Conservation (phyloP, 2,329 filamentous ascomycete genomes). For the Metarhizium guizhouense region DNA sequence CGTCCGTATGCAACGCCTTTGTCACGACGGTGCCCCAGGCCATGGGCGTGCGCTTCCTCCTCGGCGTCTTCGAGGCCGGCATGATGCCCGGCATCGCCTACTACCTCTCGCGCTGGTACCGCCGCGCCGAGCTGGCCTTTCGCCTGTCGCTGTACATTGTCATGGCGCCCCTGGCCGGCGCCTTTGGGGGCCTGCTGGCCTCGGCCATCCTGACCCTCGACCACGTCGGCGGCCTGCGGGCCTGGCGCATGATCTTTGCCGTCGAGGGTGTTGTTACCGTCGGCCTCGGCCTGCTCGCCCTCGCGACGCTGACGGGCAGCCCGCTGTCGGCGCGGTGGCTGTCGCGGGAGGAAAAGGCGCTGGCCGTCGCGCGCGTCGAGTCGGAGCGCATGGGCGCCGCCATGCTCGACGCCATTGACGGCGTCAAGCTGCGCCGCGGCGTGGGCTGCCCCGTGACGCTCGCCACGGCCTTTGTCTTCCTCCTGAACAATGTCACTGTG, state of each 20-base stretch:
- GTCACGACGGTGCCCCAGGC: conserved; percentile 42
- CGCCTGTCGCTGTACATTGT: conserved; percentile 61
- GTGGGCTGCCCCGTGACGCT: conserved; percentile 56
- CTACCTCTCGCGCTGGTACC: conserved; percentile 66
- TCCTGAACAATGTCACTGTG: conserved; percentile 61
- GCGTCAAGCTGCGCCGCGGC: conserved; percentile 48
- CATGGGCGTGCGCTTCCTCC: conserved; percentile 56
- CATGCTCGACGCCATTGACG: conserved; percentile 55
- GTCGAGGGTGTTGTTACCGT: conserved; percentile 56
- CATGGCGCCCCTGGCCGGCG: conserved; percentile 60
- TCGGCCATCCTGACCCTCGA: conserved; percentile 54
- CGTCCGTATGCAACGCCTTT: conserved; percentile 57
- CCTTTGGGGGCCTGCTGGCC: conserved; percentile 60
- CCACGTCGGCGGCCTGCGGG: conserved; percentile 44
- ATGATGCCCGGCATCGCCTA: conserved; percentile 69
- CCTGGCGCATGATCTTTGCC: conserved; percentile 62
- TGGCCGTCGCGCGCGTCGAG: conserved; percentile 59
- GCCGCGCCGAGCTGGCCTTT: conserved; percentile 59
- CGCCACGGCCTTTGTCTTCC: conserved; percentile 47
- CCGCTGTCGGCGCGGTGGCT: conserved; percentile 62
- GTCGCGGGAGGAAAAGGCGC: conserved; percentile 52
- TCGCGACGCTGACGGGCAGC: conserved; percentile 58
- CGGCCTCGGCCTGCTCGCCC: conserved; percentile 48
- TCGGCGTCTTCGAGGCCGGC: conserved; percentile 58
- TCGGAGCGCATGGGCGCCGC: conserved; percentile 55